Base-by-base conservation (phyloP, 1,284 basidiomycete genomes). In the Hortiboletus rubellus region DNA sequence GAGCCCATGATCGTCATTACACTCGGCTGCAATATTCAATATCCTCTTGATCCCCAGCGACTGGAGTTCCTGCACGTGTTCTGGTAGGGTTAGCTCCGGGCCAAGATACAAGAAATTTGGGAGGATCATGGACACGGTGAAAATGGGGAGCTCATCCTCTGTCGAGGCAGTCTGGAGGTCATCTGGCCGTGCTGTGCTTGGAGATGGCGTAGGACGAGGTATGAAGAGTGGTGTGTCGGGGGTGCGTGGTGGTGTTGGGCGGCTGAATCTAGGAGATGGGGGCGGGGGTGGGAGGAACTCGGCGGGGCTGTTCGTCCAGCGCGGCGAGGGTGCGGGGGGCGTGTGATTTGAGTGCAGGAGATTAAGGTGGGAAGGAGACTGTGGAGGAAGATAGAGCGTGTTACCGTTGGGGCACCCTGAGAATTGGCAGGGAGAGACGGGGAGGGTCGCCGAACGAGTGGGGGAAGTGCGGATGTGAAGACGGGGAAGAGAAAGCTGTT, bases 21-120 rank as follows among this genome's bases (percentile, higher is more conserved):
- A 96, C 72, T 98, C 96, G 31, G 83, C 80, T 7, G 96, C 96
- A 40, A 97, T 87, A 67, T 98, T 98, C 57, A 98, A 75, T 57
- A 98, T 93, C 46, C 93, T 79, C 68, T 85, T 89, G 52, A 98
- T 87, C 0, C 95, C 95, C n/a, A 92, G 75, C 0, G 76, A 71
- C 57, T 83, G 76, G 41, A 98, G 78, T 72, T 88, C 83, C 17
- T 83, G 77, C 11, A 94, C 88, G 67, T 98, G 91, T 57, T 85
- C 84, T 49, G 79, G 76, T 5, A 79, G 76, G 1, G 87, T 86
- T n/a, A 92, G 81, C 71, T 98, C 94, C 0, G 96, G 92, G 2
- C 96, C 96, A 17, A 98, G 82, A 72, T 85, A 98, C 22, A 98
- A 79, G 73, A 96, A 96, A 57, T 85, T 84, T 1, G 96, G 94